Percentiles rank a stretch among this genome's conserved stretches.
These are phyloP conservation scores for Sequoia sempervirens DNA, from an alignment of 75 land plant genomes.

Conservation along the genomic window DNA sequence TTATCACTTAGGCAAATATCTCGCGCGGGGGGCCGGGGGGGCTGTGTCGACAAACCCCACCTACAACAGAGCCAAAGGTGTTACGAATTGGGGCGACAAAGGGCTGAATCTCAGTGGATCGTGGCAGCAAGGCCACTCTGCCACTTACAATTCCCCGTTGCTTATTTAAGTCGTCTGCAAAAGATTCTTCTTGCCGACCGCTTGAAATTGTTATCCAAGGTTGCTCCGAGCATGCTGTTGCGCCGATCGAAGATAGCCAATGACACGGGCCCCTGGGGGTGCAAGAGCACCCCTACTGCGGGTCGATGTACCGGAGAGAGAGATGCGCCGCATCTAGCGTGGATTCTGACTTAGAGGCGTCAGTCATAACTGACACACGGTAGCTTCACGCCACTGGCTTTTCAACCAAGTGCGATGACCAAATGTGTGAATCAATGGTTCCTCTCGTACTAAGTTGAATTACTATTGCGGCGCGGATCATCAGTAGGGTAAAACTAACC, in stretches of 20 bases:
- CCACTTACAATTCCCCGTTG: background rate
- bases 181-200: slow-evolving; percentile 3
- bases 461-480: slow-evolving; percentile 16
- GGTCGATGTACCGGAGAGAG: no score
- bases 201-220: no score
- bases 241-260: no score
- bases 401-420: slow-evolving; percentile 46
- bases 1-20: no score
- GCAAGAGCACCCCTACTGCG: no score
- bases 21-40: no score
- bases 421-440: slow-evolving; percentile 54
- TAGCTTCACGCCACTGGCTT: slow-evolving; percentile 55
- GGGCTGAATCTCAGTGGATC: slow-evolving; percentile 27
- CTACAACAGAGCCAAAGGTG: no score
- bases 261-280: no score
- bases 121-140: no score
- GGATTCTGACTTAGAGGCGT: slow-evolving; percentile 75
- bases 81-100: slow-evolving; percentile 6
- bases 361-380: slow-evolving; percentile 58
- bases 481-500: slow-evolving; percentile 48
- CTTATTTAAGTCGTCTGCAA: slow-evolving; percentile 7
- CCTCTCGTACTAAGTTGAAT: slow-evolving; percentile 50
- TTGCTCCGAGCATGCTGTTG: background rate
- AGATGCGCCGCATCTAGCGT: slow-evolving; percentile 22
- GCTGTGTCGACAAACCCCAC: no score